Evolutionary conservation across 2,329 filamentous ascomycete genomes (phyloP), one percentile per base, ranked within the genome.

Genomic region (Aureobasidium namibiae): DNA sequence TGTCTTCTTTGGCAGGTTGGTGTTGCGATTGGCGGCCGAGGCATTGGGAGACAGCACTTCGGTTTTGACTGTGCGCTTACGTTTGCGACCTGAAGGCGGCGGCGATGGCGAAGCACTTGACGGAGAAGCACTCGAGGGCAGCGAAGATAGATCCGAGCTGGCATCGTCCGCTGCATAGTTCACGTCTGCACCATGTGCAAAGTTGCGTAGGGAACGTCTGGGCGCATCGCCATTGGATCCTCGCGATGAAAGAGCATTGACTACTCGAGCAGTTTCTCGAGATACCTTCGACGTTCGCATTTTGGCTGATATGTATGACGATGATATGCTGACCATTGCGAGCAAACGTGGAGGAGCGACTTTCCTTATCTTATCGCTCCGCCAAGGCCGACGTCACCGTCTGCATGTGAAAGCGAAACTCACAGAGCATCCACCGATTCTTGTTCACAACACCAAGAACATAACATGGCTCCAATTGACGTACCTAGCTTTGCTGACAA

Each of bases 401-500:
- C 10, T 56, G 46, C 54, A 57, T 42, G 41, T 57, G 54, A 57
- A 39, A 57, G 21, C 18, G 21, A 11, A 23, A 50, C 13, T 6
- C 6, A 33, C 9, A 29, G 18, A 18, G 10, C 31, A 21, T 41
- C 38, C 16, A 41, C 33, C 8, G 21, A 33, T 23, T 21, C n/a
- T 50, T 46, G 36, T 48, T 29, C 39, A 23, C 44, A 31, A 26
- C n/a, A 14, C 45, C 48, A 45, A 8, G 23, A 21, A 24, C 46
- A 45, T 18, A 26, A 26, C 8, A 62, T 62, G 60, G 41, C 52
- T 26, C 62, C 68, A 14, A 68, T 74, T 62, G 82, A 87, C 68
- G 80, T 92, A 61, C 74, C 84, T 48, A 73, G 81, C 48, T 95
- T 94, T 72, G 88, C 89, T 10, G 72, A 76, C 48, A 82, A 82